These are phyloP conservation scores for Cenchrus fungigraminus DNA, from an alignment of 176 grass and related monocot genomes.

Conservation along the genomic window DNA sequence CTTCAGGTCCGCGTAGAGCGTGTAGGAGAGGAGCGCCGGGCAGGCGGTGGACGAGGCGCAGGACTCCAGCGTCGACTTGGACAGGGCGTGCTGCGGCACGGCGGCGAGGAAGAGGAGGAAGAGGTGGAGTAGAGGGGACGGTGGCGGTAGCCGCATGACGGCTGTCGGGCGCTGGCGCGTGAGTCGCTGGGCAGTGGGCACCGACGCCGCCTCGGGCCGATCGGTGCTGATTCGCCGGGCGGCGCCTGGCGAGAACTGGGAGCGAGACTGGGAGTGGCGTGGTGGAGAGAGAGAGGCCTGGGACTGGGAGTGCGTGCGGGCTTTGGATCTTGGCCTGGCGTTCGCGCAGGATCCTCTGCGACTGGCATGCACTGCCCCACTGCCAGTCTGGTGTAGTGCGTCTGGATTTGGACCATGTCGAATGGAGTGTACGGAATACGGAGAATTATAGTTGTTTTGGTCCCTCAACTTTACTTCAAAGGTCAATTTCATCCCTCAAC, in stretches of 20 bases:
- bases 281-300: neutral
- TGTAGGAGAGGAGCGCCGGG: constrained; percentile 81
- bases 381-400: neutral
- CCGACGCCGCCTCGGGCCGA: neutral
- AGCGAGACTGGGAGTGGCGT: neutral
- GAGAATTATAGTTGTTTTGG: no score
- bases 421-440: neutral
- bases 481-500: no score
- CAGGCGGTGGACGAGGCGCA: constrained; percentile 72
- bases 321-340: constrained; percentile 34
- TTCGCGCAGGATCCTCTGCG: constrained; percentile 12
- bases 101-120: constrained; percentile 5
- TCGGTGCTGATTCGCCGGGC: neutral
- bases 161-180: constrained; percentile 23
- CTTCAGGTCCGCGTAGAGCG: constrained; percentile 86
- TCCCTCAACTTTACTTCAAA: no score
- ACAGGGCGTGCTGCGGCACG: neutral
- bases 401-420: neutral
- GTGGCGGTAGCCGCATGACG: constrained; percentile 22
- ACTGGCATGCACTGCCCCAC: neutral
- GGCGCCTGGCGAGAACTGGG: neutral
- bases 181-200: neutral
- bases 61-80: constrained; percentile 79
- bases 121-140: constrained; percentile 29
- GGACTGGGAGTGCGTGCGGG: constrained; percentile 28